phyloP scores from a whole-genome alignment of 129 eudicot species.

The Logfia minima region DNA sequence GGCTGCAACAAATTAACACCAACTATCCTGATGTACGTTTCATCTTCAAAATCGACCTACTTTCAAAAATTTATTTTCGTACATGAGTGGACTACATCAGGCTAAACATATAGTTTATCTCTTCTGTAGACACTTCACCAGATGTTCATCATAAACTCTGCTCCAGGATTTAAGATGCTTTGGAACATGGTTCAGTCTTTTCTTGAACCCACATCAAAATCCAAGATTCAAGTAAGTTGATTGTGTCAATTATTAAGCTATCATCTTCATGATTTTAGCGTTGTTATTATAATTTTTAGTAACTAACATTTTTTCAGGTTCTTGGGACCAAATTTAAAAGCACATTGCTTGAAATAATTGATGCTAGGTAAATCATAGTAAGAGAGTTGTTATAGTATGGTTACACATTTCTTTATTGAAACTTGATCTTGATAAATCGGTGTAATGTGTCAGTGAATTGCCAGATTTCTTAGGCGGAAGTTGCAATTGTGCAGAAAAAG shows the following conservation, averaged over 20 bases:
- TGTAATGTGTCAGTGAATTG: conserved; percentile 48
- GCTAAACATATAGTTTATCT: background rate
- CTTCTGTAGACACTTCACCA: conserved; percentile 65
- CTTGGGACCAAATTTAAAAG: conserved; percentile 62
- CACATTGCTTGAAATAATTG: conserved; percentile 80
- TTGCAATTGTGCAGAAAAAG: conserved; percentile 65
- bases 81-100: background rate
- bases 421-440: conserved; percentile 14
- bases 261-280: too few species aligned
- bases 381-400: background rate
- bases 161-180: conserved; percentile 70
- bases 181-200: conserved; percentile 64
- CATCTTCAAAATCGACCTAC: background rate
- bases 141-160: conserved; percentile 81
- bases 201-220: conserved; percentile 74
- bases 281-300: too few species aligned
- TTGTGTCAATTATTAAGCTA: too few species aligned
- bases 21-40: conserved; percentile 65
- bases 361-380: conserved; percentile 50
- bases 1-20: conserved; percentile 59
- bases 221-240: conserved; percentile 41
- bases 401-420: background rate
- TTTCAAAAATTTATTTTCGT: background rate
- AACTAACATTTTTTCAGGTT: conserved; percentile 40
- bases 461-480: conserved; percentile 86